Evolutionary conservation across 73 alveolate genomes (phyloP).

Genomic region (Paramecium tetraurelia): DNA sequence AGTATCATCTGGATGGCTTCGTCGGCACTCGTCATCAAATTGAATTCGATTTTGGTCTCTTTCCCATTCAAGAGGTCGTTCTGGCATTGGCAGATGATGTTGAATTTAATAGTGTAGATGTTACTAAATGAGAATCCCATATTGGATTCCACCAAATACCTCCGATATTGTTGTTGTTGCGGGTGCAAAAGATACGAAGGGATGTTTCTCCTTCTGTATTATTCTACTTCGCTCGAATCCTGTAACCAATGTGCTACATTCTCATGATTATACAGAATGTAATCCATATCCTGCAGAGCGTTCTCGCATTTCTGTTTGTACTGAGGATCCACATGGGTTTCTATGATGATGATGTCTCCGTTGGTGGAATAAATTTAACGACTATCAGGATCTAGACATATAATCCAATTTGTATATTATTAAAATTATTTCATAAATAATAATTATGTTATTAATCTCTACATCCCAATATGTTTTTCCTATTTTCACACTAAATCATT

Average conservation of each 20-base stretch:
- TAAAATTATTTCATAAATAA: background rate
- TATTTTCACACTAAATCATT: background rate
- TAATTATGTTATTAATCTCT: background rate
- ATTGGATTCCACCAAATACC: constrained; percentile 40
- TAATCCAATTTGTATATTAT: background rate
- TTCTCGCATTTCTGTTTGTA: background rate
- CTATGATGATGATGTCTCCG: background rate
- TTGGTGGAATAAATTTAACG: background rate
- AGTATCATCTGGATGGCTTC: constrained; percentile 78
- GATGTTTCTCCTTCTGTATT: constrained; percentile 44
- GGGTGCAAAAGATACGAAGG: constrained; percentile 57
- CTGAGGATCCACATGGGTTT: background rate
- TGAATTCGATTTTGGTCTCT: background rate
- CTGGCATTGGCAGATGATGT: constrained; percentile 66
- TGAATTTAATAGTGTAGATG: constrained; percentile 66
- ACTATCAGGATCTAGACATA: constrained; percentile 34
- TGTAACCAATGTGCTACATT: constrained; percentile 40
- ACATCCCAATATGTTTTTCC: background rate
- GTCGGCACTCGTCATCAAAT: constrained; percentile 68
- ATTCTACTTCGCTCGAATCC: constrained; percentile 34
- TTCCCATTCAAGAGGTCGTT: background rate
- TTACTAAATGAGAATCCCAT: constrained; percentile 80
- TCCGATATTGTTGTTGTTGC: constrained; percentile 15
- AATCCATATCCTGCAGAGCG: background rate
- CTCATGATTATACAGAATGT: background rate